Percentiles rank a stretch among this genome's conserved stretches.
Evolutionary conservation across 441 rosid species (phyloP).

Genomic region (Croton setiger): DNA sequence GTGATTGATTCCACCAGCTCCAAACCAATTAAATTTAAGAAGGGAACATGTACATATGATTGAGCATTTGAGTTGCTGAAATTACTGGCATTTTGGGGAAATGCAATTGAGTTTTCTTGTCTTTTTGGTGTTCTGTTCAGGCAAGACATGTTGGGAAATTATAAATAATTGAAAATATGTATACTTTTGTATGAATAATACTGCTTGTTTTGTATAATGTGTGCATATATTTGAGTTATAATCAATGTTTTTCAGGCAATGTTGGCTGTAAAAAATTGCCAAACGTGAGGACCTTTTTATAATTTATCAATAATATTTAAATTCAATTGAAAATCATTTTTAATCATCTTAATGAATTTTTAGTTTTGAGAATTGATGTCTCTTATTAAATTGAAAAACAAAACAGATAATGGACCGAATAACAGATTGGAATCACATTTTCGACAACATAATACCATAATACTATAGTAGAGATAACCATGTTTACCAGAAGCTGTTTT

Average conservation of each 20-base stretch:
- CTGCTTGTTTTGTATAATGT: not conserved
- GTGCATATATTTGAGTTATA: not conserved
- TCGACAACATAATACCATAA: too few relatives aligned
- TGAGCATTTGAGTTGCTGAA: conserved; percentile 19
- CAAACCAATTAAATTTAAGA: conserved; percentile 57
- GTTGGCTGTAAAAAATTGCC: not conserved
- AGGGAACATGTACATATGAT: conserved; percentile 48
- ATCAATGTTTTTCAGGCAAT: not conserved
- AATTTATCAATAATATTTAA: too few relatives aligned
- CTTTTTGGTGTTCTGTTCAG: not conserved
- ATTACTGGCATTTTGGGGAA: not conserved
- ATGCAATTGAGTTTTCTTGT: not conserved
- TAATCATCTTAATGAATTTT: too few relatives aligned
- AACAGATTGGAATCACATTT: too few relatives aligned
- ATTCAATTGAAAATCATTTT: too few relatives aligned
- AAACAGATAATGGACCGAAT: too few relatives aligned
- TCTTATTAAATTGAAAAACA: too few relatives aligned
- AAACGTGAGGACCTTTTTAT: not conserved
- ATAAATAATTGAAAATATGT: not conserved
- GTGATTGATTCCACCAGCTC: conserved; percentile 47
- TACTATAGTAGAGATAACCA: too few relatives aligned
- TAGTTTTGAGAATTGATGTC: too few relatives aligned
- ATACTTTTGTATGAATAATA: not conserved
- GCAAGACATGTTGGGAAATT: not conserved
- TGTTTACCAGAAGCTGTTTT: too few relatives aligned